Conservation (phyloP, 2,329 filamentous ascomycete species). For the Verticillium longisporum region DNA sequence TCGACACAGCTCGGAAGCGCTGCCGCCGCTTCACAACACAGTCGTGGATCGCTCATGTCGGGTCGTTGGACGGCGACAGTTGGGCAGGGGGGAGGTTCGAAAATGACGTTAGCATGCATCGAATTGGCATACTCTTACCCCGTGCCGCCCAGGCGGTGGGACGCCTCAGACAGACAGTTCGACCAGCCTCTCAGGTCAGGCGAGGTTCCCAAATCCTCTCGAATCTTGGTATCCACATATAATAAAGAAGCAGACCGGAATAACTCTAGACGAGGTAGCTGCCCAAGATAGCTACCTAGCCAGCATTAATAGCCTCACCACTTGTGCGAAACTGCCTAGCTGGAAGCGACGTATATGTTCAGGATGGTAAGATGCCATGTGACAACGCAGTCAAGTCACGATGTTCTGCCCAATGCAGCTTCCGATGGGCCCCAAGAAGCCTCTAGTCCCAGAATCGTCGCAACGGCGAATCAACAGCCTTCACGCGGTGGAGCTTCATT, state of each 20-base stretch:
- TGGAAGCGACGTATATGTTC: background rate
- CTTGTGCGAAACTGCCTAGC: background rate
- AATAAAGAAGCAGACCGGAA: background rate
- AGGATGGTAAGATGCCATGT: background rate
- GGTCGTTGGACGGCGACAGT: background rate
- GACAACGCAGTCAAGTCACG: background rate
- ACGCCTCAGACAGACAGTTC: background rate
- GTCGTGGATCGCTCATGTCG: background rate
- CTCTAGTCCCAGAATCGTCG: background rate
- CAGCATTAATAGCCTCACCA: background rate
- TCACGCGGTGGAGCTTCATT: background rate
- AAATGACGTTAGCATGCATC: background rate
- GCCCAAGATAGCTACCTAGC: background rate
- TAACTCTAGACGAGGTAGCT: background rate
- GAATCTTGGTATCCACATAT: background rate
- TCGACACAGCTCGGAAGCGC: background rate
- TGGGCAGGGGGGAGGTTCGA: background rate
- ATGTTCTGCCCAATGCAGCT: background rate
- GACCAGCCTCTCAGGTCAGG: no score
- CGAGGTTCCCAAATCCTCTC: no score
- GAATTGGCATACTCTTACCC: background rate
- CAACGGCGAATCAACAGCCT: background rate
- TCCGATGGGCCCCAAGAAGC: background rate
- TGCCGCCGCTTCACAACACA: background rate
- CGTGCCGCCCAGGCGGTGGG: background rate